Conservation (phyloP, 2,329 filamentous ascomycete genomes). For the Aspergillus ochraceus region DNA sequence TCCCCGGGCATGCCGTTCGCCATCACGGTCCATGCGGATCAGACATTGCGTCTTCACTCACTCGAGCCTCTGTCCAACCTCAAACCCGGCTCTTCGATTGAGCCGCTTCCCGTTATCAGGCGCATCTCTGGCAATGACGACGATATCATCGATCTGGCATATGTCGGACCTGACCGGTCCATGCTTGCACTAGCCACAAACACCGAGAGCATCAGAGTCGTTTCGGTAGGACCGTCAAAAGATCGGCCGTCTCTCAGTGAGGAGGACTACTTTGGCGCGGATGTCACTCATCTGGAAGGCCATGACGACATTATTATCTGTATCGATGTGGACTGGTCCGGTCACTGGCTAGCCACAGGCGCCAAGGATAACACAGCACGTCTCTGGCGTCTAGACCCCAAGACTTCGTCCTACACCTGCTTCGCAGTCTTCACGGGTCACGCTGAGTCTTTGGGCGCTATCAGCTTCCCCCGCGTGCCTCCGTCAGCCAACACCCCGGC, state of each 20-base stretch:
- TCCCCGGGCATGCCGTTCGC: constrained; percentile 67
- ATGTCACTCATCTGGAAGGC: constrained; percentile 80
- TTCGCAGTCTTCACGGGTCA: constrained; percentile 85
- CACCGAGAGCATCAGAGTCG: constrained; percentile 85
- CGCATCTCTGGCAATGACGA: constrained; percentile 95
- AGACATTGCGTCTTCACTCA: constrained; percentile 77
- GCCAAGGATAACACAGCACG: constrained; percentile 95
- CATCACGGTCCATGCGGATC: constrained; percentile 82
- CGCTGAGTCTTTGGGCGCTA: constrained; percentile 88
- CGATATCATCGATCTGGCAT: constrained; percentile 93
- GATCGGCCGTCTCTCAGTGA: constrained; percentile 32
- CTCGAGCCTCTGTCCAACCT: constrained; percentile 37
- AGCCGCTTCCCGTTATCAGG: constrained; percentile 63
- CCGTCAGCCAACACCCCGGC: constrained; percentile 70
- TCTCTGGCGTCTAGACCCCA: constrained; percentile 82
- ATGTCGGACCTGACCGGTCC: constrained; percentile 76
- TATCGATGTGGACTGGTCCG: constrained; percentile 93
- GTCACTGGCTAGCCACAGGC: constrained; percentile 92
- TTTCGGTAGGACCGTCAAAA: constrained; percentile 61
- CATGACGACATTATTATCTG: constrained; percentile 96
- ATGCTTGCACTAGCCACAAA: constrained; percentile 91
- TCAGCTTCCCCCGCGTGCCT: constrained; percentile 71
- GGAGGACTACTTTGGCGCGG: constrained; percentile 77
- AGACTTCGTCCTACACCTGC: constrained; percentile 73
- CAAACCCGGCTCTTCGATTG: constrained; percentile 48